phyloP scores from a whole-genome alignment of 768 basidiomycete genomes.

The Termitomyces sp. region DNA sequence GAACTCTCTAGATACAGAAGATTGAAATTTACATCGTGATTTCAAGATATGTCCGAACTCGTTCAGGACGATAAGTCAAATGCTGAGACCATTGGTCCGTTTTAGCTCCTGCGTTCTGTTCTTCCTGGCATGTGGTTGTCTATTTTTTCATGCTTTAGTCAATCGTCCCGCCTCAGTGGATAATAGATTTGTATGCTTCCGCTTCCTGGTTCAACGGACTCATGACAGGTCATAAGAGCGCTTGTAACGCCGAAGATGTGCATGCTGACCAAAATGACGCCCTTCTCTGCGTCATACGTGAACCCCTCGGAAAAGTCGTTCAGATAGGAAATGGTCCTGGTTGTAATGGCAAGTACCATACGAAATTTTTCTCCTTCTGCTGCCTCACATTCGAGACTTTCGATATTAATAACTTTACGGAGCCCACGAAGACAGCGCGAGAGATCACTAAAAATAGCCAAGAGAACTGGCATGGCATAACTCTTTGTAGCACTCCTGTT shows the following conservation, averaged over 20 bases:
- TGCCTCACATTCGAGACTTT: too few species aligned
- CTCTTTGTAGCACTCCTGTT: too few species aligned
- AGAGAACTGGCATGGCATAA: too few species aligned
- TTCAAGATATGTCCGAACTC: background rate
- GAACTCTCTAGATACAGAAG: constrained; percentile 10
- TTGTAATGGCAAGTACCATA: too few species aligned
- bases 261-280: too few species aligned
- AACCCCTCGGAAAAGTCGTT: too few species aligned
- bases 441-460: too few species aligned
- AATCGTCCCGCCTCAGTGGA: background rate
- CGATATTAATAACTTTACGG: too few species aligned
- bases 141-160: background rate
- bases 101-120: background rate
- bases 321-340: too few species aligned
- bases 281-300: too few species aligned
- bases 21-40: background rate
- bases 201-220: background rate
- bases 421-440: too few species aligned
- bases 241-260: background rate
- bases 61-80: background rate
- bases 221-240: background rate
- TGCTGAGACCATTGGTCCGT: background rate
- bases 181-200: background rate
- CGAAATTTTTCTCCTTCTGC: too few species aligned
- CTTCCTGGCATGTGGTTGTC: background rate